A percentile compares a stretch with the other conserved stretches of the same genome.
These are phyloP conservation scores for Hymenoscyphus fructigenus DNA, from an alignment of 2,329 filamentous ascomycete species.

Conservation along the genomic window DNA sequence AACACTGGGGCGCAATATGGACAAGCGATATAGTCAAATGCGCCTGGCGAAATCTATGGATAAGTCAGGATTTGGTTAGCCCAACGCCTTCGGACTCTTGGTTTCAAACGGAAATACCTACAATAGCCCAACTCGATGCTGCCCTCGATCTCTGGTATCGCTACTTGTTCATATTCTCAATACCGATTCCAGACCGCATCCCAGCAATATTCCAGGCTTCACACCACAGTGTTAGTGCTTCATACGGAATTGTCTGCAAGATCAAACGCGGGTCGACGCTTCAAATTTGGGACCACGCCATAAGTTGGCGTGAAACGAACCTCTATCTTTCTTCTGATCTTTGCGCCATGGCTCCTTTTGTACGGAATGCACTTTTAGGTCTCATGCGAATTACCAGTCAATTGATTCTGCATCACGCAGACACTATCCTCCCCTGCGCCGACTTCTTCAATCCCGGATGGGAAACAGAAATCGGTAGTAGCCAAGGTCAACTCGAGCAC, in stretches of 20 bases:
- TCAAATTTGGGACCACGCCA: slow-evolving; percentile 64
- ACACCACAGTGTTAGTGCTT: slow-evolving; percentile 59
- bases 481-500: slow-evolving; percentile 55
- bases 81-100: slow-evolving; percentile 31
- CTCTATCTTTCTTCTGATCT: slow-evolving; percentile 34
- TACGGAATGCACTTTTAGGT: slow-evolving; percentile 31
- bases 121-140: slow-evolving; percentile 45
- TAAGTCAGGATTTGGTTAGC: slow-evolving; percentile 12
- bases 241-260: slow-evolving; percentile 62
- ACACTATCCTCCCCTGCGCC: slow-evolving; percentile 55
- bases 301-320: slow-evolving; percentile 54
- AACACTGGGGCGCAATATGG: slow-evolving; percentile 47
- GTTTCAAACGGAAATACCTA: slow-evolving; percentile 46
- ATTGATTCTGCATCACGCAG: slow-evolving; percentile 49
- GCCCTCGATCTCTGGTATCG: slow-evolving; percentile 47
- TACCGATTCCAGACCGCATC: slow-evolving; percentile 42
- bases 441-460: slow-evolving; percentile 65
- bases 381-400: slow-evolving; percentile 30
- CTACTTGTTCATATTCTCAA: slow-evolving; percentile 48
- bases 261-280: slow-evolving; percentile 58
- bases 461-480: slow-evolving; percentile 61
- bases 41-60: slow-evolving; percentile 37
- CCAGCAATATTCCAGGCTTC: slow-evolving; percentile 63
- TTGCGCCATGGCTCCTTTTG: slow-evolving; percentile 31
- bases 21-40: slow-evolving; percentile 45